phyloP scores from a whole-genome alignment of 208 protist genomes.

The Acanthamoeba rhysodes region DNA sequence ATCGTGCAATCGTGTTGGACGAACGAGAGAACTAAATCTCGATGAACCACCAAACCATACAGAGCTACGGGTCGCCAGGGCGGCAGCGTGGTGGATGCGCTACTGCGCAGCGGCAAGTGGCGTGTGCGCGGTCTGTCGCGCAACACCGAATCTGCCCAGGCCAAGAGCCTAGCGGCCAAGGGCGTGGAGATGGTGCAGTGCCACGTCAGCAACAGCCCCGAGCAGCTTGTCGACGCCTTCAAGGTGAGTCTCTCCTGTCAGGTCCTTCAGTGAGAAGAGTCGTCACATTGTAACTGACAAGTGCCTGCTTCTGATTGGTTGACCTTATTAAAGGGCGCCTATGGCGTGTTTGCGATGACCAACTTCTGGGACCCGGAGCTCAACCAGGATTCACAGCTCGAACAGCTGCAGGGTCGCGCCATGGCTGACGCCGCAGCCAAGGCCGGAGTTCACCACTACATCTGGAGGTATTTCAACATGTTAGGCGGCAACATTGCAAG shows the following conservation, averaged over 20 bases:
- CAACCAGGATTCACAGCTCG: conserved; percentile 1
- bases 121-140: neutral
- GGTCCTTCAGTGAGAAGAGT: neutral
- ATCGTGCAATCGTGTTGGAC: no score
- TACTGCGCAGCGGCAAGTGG: conserved; percentile 3
- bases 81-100: conserved; percentile 1
- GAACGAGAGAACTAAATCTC: no score
- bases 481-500: no score
- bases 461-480: neutral
- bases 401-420: conserved; percentile 1
- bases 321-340: neutral
- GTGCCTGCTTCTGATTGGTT: neutral
- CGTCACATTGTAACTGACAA: neutral
- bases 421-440: conserved; percentile 26
- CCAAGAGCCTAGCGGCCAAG: neutral
- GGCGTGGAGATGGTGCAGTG: conserved; percentile 32
- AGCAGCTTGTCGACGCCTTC: neutral
- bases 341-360: conserved; percentile 25
- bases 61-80: conserved; percentile 1
- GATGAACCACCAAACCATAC: neutral
- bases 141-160: neutral
- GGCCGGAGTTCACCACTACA: conserved; percentile 19
- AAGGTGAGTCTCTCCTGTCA: neutral
- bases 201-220: neutral
- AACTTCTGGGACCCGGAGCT: conserved; percentile 33